Percentiles rank a stretch among this genome's conserved stretches.
Evolutionary conservation across 2,329 filamentous ascomycete genomes (phyloP).

Genomic region (Calonectria pseudoturangicola): DNA sequence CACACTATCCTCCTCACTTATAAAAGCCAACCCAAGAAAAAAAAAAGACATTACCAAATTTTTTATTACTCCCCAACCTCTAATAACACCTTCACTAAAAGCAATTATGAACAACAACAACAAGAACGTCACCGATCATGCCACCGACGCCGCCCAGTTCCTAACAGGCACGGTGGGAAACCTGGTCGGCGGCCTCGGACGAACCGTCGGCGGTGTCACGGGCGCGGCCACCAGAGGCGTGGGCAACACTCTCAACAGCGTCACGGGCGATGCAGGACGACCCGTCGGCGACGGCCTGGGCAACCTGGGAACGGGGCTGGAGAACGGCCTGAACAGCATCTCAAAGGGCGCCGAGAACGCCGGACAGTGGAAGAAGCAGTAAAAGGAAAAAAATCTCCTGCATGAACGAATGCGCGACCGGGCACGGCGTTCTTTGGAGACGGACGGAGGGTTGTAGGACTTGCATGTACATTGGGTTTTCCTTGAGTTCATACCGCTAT

Average conservation of each 20-base stretch:
- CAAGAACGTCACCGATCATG: conserved; percentile 54
- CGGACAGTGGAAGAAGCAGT: conserved; percentile 72
- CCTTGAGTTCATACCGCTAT: too few relatives aligned
- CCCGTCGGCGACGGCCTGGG: conserved; percentile 74
- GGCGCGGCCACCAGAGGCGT: conserved; percentile 74
- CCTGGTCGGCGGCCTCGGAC: conserved; percentile 62
- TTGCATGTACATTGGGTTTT: background rate
- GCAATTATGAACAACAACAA: conserved; percentile 48
- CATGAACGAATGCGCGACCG: background rate
- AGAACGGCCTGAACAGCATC: conserved; percentile 69
- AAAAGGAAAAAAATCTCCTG: conserved; percentile 1
- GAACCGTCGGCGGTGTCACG: conserved; percentile 64
- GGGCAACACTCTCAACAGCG: conserved; percentile 72
- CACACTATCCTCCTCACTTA: background rate
- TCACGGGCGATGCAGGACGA: conserved; percentile 72
- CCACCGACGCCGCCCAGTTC: conserved; percentile 61
- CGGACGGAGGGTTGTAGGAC: background rate
- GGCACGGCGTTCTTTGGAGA: background rate
- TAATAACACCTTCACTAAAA: conserved; percentile 16
- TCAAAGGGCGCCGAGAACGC: conserved; percentile 75
- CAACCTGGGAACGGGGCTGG: conserved; percentile 71
- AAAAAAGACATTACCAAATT: background rate
- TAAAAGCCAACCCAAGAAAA: background rate
- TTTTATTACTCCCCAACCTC: background rate
- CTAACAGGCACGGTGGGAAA: conserved; percentile 64